phyloP scores from a whole-genome alignment of 345 rosid species.

The Excoecaria agallocha region DNA sequence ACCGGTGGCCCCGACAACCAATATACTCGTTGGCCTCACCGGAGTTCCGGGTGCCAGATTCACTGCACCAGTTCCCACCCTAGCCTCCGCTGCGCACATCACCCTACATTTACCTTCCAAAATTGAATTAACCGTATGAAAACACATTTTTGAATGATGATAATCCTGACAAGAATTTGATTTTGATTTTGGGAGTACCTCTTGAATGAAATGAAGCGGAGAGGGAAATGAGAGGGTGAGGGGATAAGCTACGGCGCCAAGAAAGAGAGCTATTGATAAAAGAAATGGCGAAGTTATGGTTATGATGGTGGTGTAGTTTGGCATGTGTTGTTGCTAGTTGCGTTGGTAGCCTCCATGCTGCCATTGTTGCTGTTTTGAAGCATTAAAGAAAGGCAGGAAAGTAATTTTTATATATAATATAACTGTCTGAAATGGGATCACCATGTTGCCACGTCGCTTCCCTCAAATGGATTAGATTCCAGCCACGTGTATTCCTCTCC shows the following conservation, averaged over 20 bases:
- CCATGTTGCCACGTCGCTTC: no score
- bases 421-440: not conserved
- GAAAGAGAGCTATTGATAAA: conserved; percentile 22
- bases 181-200: conserved; percentile 1
- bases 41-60: conserved; percentile 85
- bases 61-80: conserved; percentile 32
- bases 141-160: not conserved
- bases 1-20: conserved; percentile 89
- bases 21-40: conserved; percentile 65
- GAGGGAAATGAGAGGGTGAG: conserved; percentile 32
- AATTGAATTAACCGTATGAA: not conserved
- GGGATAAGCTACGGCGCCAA: conserved; percentile 42
- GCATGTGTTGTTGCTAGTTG: conserved; percentile 48
- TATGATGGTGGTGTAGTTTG: conserved; percentile 26
- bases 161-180: no score
- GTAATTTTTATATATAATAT: not conserved
- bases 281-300: not conserved
- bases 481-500: conserved; percentile 14
- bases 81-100: conserved; percentile 16
- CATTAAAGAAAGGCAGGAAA: not conserved
- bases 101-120: conserved; percentile 24
- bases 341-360: conserved; percentile 56
- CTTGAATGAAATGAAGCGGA: conserved; percentile 15
- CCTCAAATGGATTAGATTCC: not conserved
- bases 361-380: conserved; percentile 29